A percentile compares a stretch with the other conserved stretches of the same genome.
Conservation (phyloP, 257 asterid species). For the Misopates orontium region DNA sequence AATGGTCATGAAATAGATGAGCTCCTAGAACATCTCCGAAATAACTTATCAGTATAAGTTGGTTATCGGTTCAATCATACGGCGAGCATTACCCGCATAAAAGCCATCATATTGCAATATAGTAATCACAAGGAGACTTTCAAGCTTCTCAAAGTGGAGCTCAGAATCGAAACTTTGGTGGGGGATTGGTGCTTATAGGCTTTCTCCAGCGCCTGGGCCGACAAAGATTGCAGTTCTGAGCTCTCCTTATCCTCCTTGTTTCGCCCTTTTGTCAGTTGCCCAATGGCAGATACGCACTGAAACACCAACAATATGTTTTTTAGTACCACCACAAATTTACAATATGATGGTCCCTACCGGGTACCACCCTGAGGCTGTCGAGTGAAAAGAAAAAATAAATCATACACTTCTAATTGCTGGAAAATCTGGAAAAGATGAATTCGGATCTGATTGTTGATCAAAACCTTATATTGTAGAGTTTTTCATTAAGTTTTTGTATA, state of each 20-base stretch:
- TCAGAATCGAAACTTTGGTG: conserved; percentile 51
- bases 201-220: conserved; percentile 70
- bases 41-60: conserved; percentile 1
- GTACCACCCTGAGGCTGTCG: conserved; percentile 2
- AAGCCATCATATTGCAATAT: conserved; percentile 2
- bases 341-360: neutral
- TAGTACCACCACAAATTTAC: conserved; percentile 19
- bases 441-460: no score
- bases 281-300: conserved; percentile 77
- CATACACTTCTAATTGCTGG: neutral
- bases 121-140: conserved; percentile 47
- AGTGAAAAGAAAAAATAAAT: neutral
- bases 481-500: no score
- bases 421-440: no score
- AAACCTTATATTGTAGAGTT: no score
- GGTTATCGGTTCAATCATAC: neutral
- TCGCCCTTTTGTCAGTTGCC: conserved; percentile 78
- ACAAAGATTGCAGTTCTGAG: conserved; percentile 69
- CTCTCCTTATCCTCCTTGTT: conserved; percentile 85
- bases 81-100: conserved; percentile 2
- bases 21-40: neutral
- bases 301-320: conserved; percentile 17
- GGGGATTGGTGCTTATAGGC: conserved; percentile 69
- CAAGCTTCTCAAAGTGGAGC: conserved; percentile 61
- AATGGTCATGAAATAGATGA: neutral